Evolutionary conservation across 2,329 filamentous ascomycete genomes (phyloP).

Genomic region (Colletotrichum sp.): DNA sequence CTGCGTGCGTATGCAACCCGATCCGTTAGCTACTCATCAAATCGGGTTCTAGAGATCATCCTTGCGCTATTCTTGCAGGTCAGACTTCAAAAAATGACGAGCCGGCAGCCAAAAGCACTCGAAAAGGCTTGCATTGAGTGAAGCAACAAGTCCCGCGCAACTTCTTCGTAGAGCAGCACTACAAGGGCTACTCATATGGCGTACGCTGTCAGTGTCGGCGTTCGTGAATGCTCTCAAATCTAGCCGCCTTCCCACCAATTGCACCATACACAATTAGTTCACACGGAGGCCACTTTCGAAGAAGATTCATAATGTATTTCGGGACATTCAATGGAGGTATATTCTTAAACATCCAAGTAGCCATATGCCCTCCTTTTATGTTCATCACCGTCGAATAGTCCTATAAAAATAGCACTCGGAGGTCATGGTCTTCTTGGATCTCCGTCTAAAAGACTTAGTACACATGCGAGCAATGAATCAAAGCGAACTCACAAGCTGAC

Average conservation of each 20-base stretch:
- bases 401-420: neutral
- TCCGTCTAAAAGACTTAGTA: neutral
- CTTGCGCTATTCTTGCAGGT: neutral
- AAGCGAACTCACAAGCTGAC: neutral
- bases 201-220: neutral
- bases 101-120: neutral
- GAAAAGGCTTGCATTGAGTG: neutral
- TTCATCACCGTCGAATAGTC: neutral
- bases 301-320: neutral
- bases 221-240: neutral
- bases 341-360: neutral
- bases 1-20: neutral
- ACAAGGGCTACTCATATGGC: neutral
- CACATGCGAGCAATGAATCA: neutral
- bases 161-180: neutral
- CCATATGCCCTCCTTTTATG: neutral
- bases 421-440: neutral
- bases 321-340: neutral
- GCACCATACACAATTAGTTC: neutral
- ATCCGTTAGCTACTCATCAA: neutral
- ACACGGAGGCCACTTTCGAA: neutral
- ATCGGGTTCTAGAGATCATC: neutral
- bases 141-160: neutral
- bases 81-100: neutral
- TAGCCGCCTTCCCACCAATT: neutral